A percentile compares a stretch with the other conserved stretches of the same genome.
Conservation (phyloP, 2,329 filamentous ascomycete genomes). For the Penicillium concentricum region DNA sequence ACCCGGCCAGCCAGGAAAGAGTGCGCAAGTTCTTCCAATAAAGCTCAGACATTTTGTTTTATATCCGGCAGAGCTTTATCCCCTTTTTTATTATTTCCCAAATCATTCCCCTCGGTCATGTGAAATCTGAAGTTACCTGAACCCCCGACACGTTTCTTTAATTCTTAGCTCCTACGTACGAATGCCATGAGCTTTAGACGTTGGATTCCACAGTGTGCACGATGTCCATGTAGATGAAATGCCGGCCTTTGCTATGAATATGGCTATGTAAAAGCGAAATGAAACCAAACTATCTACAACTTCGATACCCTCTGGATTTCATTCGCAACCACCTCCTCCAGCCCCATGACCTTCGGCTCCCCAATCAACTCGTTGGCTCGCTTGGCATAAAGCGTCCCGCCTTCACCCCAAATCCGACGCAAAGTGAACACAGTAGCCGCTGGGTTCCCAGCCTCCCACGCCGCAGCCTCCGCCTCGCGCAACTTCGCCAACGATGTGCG, state of each 20-base stretch:
- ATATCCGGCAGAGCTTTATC: conserved; percentile 18
- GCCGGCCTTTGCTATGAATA: neutral
- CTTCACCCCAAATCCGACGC: conserved; percentile 69
- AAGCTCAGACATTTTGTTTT: conserved; percentile 17
- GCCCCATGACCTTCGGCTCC: conserved; percentile 52
- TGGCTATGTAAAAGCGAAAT: neutral
- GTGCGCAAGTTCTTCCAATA: conserved; percentile 78
- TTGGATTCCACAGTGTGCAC: neutral
- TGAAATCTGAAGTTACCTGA: conserved; percentile 27
- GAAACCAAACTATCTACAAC: conserved; percentile 3
- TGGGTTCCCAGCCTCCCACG: conserved; percentile 56
- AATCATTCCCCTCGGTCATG: conserved; percentile 24
- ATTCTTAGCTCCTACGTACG: conserved; percentile 11
- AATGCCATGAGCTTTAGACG: conserved; percentile 11
- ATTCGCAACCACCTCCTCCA: conserved; percentile 49
- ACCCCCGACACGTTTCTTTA: conserved; percentile 20
- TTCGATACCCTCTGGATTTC: conserved; percentile 17
- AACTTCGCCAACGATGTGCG: conserved; percentile 57
- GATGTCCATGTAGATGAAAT: neutral
- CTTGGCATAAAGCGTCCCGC: conserved; percentile 67
- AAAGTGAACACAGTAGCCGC: conserved; percentile 59
- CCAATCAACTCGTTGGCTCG: conserved; percentile 64
- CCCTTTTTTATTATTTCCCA: conserved; percentile 15
- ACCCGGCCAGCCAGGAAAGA: conserved; percentile 74
- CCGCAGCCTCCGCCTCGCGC: conserved; percentile 56